Evolutionary conservation across 331 rosid genomes (phyloP), one percentile per base, ranked within the genome.

Genomic region (Rosa hybrid): DNA sequence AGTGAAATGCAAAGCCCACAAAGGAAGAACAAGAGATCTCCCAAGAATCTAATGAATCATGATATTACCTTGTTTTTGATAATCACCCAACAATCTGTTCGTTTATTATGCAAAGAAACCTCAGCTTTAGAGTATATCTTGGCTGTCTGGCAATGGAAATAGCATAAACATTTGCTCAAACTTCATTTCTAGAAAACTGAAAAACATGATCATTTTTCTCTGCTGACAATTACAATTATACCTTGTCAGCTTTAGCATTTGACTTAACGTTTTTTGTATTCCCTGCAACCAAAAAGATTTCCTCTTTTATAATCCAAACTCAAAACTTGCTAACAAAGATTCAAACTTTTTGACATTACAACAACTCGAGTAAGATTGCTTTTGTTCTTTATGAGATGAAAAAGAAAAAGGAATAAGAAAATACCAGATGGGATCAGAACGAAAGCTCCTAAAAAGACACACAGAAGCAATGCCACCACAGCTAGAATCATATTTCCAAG

Each of bases 1-100:
- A 23, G 72, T 23, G 1, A 39, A 39, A 68, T 16, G 72, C 21
- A 14, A 76, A 62, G 3, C 34, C 3, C 51, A 25, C 3, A 4
- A 14, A 30, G 20, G 44, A 25, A 27, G 53, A 23, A 42, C 70
- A 57, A 25, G 60, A 44, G 45, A 60, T 11, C 45, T 11, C 57
- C 17, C 4, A 13, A 17, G 27, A 34, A 51, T 8, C 49, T 11
- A 45, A 13, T 59, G 16, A 79, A 53, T 67, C 7, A 0, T 4
- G 3, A 50, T 0, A 5, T 25, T 81, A 94, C 97, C 97, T 72
- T 91, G 88, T 90, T 87, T 89, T 93, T 91, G 87, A 95, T 92
- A 74, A 95, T 95, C 83, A 95, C 87, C 98, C 99, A 95, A 81
- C 99, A 95, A 83, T 95, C 96, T 38, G 98, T 88, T 85, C 91